Evolutionary conservation across 2,329 filamentous ascomycete genomes (phyloP), one percentile per base, ranked within the genome.

Genomic region (Penicillium hesseltinei): DNA sequence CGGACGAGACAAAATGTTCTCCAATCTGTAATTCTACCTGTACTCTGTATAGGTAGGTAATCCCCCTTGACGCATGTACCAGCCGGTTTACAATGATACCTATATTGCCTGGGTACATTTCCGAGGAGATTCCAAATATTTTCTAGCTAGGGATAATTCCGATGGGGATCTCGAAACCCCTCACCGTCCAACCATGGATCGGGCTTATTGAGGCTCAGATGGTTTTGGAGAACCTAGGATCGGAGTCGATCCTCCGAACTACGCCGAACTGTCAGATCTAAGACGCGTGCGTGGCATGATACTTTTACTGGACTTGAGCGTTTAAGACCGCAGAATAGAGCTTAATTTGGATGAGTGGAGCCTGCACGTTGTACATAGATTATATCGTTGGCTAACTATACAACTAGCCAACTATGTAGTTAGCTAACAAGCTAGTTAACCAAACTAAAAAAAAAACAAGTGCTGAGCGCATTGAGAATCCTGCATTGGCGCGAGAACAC

Each of bases 211-310:
- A 51, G 38, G 55, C 51, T 56, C 48, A 21, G 27, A 33, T 15
- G 27, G 23, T 21, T 44, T n/a, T 29, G n/a, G 15, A 36, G 29
- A 58, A 58, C 40, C 27, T 39, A 45, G 38, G 40, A 59, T 42
- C 57, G 23, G 9, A 46, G 25, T 21, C 27, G 48, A 49, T 49
- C 31, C 40, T 46, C 57, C 57, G 53, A 61, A 54, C 46, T 51
- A 42, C 50, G 33, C 59, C 57, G 59, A 59, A 38, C 42, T 45
- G 50, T 50, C 39, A 49, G 33, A 39, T 52, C 35, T 4, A 38
- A 27, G 13, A 29, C n/a, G n/a, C n/a, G n/a, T n/a, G n/a, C n/a
- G 25, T 58, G 43, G 43, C 36, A 53, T 44, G 46, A 50, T 49
- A 44, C 23, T 29, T 11, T 19, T n/a, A 44, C 42, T n/a, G 17